A percentile compares a stretch with the other conserved stretches of the same genome.
Conservation (phyloP, 805 yeast species). For the Pichia rugopelliculosa region DNA sequence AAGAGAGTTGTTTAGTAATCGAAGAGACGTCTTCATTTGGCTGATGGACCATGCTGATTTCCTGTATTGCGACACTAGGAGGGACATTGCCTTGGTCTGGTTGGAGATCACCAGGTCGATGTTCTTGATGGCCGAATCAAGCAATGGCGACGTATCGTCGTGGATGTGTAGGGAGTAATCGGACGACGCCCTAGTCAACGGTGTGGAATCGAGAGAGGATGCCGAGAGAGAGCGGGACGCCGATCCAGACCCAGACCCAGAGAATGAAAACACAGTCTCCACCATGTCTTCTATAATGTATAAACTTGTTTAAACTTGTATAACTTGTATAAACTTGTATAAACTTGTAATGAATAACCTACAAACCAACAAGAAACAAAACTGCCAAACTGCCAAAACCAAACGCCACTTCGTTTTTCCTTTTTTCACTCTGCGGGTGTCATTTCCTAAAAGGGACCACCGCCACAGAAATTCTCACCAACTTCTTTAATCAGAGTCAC, state of each 20-base stretch:
- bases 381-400: too few species aligned
- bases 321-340: too few species aligned
- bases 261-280: neutral
- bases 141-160: conserved; percentile 18
- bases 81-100: conserved; percentile 42
- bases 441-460: neutral
- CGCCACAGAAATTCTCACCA: too few species aligned
- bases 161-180: conserved; percentile 21
- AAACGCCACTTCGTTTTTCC: too few species aligned
- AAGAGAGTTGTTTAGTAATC: conserved; percentile 36
- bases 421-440: too few species aligned
- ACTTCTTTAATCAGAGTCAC: too few species aligned
- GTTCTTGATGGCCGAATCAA: conserved; percentile 23
- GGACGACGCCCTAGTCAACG: conserved; percentile 23
- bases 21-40: conserved; percentile 38
- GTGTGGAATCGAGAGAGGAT: conserved; percentile 11
- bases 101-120: conserved; percentile 35
- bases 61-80: conserved; percentile 39
- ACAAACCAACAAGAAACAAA: too few species aligned
- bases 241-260: too few species aligned
- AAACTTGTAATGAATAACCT: too few species aligned
- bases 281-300: too few species aligned
- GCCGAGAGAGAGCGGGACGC: neutral
- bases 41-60: conserved; percentile 37
- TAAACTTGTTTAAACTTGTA: too few species aligned